Evolutionary conservation across 116 monocot genomes (phyloP).

Genomic region (Zostera marina): DNA sequence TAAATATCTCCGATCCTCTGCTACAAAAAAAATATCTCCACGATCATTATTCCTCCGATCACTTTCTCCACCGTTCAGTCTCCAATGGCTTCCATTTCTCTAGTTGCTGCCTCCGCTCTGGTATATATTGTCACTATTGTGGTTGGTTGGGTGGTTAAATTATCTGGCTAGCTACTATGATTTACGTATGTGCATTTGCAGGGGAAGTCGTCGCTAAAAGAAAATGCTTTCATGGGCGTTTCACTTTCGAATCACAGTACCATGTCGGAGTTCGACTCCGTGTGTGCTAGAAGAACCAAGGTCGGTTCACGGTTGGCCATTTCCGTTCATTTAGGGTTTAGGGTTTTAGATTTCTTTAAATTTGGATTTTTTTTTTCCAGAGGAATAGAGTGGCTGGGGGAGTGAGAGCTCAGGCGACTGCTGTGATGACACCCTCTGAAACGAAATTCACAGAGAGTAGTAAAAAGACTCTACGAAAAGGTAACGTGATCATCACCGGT

Average conservation of each 20-base stretch:
- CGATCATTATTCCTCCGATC: background rate
- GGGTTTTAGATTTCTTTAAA: too few relatives aligned
- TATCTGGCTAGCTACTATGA: too few relatives aligned
- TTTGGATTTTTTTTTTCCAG: too few relatives aligned
- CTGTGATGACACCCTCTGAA: conserved; percentile 28
- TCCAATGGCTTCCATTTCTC: conserved; percentile 7
- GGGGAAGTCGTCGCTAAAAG: conserved; percentile 46
- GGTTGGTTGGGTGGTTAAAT: too few relatives aligned
- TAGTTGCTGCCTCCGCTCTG: conserved; percentile 45
- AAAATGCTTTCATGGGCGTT: conserved; percentile 52
- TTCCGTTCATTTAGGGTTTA: background rate
- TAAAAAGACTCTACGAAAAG: conserved; percentile 81
- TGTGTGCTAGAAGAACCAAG: conserved; percentile 27
- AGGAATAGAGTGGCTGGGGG: conserved; percentile 8
- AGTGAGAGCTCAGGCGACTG: conserved; percentile 51
- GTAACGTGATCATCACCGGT: conserved; percentile 68
- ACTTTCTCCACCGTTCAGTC: background rate
- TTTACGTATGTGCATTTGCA: conserved; percentile 5
- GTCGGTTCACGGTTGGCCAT: conserved; percentile 10
- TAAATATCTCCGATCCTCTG: background rate
- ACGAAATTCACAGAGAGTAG: conserved; percentile 20
- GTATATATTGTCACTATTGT: too few relatives aligned
- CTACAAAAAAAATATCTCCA: background rate
- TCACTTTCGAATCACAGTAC: conserved; percentile 20
- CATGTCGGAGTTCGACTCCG: conserved; percentile 23